Evolutionary conservation across 208 protist species (phyloP).

Genomic region (Acanthamoeba castellanii): DNA sequence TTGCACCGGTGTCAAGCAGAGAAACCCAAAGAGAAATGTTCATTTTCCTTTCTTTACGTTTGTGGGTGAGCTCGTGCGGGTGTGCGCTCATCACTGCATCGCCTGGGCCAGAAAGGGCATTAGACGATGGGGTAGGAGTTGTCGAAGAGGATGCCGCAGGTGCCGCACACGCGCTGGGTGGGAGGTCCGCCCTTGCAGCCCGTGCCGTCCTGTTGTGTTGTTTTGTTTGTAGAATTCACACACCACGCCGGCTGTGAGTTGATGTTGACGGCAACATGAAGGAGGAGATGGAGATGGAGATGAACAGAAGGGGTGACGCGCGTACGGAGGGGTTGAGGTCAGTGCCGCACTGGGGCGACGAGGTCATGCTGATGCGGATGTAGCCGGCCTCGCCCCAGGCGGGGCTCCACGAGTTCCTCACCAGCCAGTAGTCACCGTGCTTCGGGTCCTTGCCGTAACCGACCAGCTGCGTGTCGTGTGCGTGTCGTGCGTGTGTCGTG

Average conservation of each 20-base stretch:
- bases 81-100: too few species aligned
- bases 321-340: constrained; percentile 10
- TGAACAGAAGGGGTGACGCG: too few species aligned
- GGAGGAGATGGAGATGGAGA: not conserved
- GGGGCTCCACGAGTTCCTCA: constrained; percentile 87
- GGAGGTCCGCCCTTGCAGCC: constrained; percentile 90
- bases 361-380: constrained; percentile 84
- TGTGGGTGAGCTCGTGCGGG: too few species aligned
- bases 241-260: not conserved
- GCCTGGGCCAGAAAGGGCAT: too few species aligned
- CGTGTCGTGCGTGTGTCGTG: too few species aligned
- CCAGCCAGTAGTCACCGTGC: constrained; percentile 85
- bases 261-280: not conserved
- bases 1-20: too few species aligned
- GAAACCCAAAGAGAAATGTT: too few species aligned
- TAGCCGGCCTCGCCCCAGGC: constrained; percentile 86
- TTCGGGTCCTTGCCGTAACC: constrained; percentile 85
- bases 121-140: constrained; percentile 87
- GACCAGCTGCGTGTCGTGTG: constrained; percentile 73
- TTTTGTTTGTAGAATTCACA: constrained; percentile 25
- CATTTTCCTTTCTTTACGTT: too few species aligned
- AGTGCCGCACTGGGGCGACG: constrained; percentile 13
- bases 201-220: constrained; percentile 82
- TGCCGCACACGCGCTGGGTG: constrained; percentile 89
- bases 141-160: constrained; percentile 92